phyloP scores from a whole-genome alignment of 805 yeast species.

The Ogataea henricii region DNA sequence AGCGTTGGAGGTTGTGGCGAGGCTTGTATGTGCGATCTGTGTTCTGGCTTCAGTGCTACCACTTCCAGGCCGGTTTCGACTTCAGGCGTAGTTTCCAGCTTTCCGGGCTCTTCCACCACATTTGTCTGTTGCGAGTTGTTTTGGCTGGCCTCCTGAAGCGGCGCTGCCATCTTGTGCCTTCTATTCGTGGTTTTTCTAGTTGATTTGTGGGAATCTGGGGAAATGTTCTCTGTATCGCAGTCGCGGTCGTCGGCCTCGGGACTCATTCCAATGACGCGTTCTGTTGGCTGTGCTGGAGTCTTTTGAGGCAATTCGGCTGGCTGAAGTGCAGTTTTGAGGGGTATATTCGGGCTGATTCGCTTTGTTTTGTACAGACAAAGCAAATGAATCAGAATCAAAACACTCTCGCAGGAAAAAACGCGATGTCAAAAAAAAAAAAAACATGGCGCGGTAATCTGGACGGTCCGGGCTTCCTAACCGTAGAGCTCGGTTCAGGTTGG shows the following conservation, averaged over 20 bases:
- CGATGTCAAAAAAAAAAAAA: background rate
- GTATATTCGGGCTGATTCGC: background rate
- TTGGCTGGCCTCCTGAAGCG: slow-evolving; percentile 1
- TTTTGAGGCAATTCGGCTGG: background rate
- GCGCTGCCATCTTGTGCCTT: slow-evolving; percentile 5
- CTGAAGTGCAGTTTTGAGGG: background rate
- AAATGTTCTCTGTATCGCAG: slow-evolving; percentile 7
- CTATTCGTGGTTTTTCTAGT: background rate
- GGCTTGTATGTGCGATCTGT: background rate
- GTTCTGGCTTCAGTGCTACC: slow-evolving; percentile 16
- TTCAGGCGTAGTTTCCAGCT: background rate
- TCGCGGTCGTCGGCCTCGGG: slow-evolving; percentile 4
- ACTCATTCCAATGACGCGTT: slow-evolving; percentile 6
- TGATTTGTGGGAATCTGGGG: slow-evolving; percentile 1
- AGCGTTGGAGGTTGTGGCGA: background rate
- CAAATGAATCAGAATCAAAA: slow-evolving; percentile 7
- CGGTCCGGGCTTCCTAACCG: slow-evolving; percentile 5
- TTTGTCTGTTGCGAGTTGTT: background rate
- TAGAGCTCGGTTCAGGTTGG: background rate
- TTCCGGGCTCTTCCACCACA: background rate
- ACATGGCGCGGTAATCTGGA: slow-evolving; percentile 5
- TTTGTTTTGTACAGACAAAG: background rate
- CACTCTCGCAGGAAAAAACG: background rate
- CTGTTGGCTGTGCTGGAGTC: background rate
- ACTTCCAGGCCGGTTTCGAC: slow-evolving; percentile 12